Base-by-base conservation (phyloP, 495 filamentous ascomycete species). In the Penicillium bialowiezense region DNA sequence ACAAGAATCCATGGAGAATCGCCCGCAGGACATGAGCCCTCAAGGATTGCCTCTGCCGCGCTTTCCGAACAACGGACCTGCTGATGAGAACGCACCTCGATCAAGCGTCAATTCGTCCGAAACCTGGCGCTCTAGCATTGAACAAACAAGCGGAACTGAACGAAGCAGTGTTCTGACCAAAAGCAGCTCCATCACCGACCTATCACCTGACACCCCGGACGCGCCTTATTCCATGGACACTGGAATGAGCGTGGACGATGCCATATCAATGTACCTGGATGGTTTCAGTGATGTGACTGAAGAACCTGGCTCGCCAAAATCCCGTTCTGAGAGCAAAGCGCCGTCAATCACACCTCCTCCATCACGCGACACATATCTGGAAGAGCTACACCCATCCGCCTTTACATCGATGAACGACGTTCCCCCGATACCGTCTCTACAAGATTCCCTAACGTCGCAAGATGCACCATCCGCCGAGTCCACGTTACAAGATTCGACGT, bases 191-290 rank as follows among this genome's bases (percentile, higher is more conserved):
- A 79, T 84, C 26, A 88, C 81, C 13, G 79, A 82, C 46, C 60
- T 71, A 7, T 88, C 80, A n/a, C 75, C 80, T 26, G 76, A 89
- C 40, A 75, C 70, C 23, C 76, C 71, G 50, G 73, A 76, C 45
- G 70, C 64, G n/a, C 70, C 75, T 47, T 78, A 76, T 32, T 72
- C 76, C 7, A 78, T 77, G 32, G 86, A 89, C 48, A 86, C 82
- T 48, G 84, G 81, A 4, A 86, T 91, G 76, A 95, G 85, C 51
- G 80, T 96, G 3, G 91, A 97, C 55, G 91, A 96, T 72, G 86
- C 89, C 7, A 93, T 96, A 68, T 89, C 85, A 13, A 91, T 96
- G 87, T 96, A 96, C 62, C 86, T 88, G 45, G 82, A 86, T 54
- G 90, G 91, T 0, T 92, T 93, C 69, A 75, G 75, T 45, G 85